Evolutionary conservation across 805 yeast species (phyloP), one percentile per base, ranked within the genome.

Genomic region (Monosporozyma servazzii): DNA sequence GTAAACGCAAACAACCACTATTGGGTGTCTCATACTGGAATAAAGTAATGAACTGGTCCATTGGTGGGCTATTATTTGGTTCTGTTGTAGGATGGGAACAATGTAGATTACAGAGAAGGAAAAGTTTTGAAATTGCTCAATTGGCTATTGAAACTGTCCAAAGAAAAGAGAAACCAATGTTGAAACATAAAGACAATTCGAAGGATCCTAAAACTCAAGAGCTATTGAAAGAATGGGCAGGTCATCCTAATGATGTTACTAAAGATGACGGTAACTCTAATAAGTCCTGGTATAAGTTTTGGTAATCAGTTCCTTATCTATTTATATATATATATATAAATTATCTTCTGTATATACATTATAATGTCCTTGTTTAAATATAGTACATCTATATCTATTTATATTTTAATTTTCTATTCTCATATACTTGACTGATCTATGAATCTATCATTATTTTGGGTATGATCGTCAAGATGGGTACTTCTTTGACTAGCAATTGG

Each of bases 41-140:
- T 9, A 76, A 76, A 54, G 82, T 95, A 0, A 73, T 79, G 15
- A 87, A 90, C 62, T 90, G 96, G 96, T 83, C 84, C 9, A 74
- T 86, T 48, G 85, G 86, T 39, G 95, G 93, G 3, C 79, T 88
- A 56, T 68, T 86, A 51, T 64, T 88, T 20, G 96, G 96, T 0
- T 81, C 87, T 45, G 75, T 86, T 0, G 81, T 86, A 27, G 87
- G 95, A 1, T 90, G 96, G 96, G 96, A 90, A 64, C 96, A 88
- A 68, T 90, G 98, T 66, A 75, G 96, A 53, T 74, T 80, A 47
- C 75, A 80, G 46, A 75, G 95, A 65, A 75, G 83, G 60, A 77
- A 79, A 55, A 80, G 86, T 50, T 75, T 80, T 63, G 77, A 78
- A 54, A 81, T 82, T 52, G 84, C 90, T 47, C 81, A 79, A 52